Evolutionary conservation across 176 grass and related monocot genomes (phyloP).

Genomic region (Miscanthus lutarioriparius): DNA sequence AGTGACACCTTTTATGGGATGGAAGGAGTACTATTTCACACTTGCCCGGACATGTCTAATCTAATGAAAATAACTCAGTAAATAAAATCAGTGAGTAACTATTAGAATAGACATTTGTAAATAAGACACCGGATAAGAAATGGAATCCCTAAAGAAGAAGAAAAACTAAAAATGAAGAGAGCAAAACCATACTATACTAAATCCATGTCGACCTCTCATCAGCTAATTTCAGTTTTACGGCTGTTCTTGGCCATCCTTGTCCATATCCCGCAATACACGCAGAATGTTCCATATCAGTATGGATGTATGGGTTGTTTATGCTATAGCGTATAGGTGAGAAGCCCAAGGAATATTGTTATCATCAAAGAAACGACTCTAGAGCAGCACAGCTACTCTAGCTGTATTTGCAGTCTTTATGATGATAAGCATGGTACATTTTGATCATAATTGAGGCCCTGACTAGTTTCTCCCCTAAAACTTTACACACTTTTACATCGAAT

Average conservation of each 20-base stretch:
- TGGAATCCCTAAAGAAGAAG: neutral
- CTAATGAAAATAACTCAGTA: too few species aligned
- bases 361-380: neutral
- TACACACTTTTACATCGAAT: too few species aligned
- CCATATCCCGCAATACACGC: neutral
- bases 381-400: neutral
- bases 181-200: neutral
- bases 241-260: neutral
- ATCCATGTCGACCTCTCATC: neutral
- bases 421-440: neutral
- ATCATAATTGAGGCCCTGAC: conserved; percentile 19
- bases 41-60: too few species aligned
- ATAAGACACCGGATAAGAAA: neutral
- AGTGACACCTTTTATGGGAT: too few species aligned
- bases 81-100: too few species aligned
- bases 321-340: neutral
- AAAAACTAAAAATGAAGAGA: neutral
- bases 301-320: neutral
- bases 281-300: conserved; percentile 12
- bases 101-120: too few species aligned
- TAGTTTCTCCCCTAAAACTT: too few species aligned
- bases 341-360: neutral
- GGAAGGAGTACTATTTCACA: too few species aligned
- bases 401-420: neutral
- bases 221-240: neutral